phyloP scores from a whole-genome alignment of 805 yeast genomes.

The Ogataea nakhonphanomensis region DNA sequence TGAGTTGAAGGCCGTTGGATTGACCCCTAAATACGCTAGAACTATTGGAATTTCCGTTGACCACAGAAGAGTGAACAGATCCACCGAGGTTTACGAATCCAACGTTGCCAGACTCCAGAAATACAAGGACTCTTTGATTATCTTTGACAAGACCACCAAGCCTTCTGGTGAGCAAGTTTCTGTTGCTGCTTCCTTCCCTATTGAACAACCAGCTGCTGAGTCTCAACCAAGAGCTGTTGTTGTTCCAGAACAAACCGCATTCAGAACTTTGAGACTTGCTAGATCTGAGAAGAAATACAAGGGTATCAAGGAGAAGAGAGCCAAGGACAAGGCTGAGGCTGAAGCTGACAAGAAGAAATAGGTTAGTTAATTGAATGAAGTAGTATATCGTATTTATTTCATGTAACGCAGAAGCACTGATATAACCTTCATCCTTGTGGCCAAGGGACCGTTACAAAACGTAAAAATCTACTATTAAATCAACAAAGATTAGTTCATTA shows the following conservation, averaged over 20 bases:
- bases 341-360: conserved; percentile 99
- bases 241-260: conserved; percentile 69
- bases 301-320: conserved; percentile 98
- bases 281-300: conserved; percentile 89
- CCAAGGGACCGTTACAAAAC: no score
- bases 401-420: neutral
- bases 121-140: conserved; percentile 92
- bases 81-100: conserved; percentile 88
- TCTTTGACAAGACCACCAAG: conserved; percentile 88
- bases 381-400: conserved; percentile 1
- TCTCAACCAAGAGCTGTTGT: conserved; percentile 87
- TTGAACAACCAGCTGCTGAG: conserved; percentile 72
- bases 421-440: neutral
- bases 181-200: conserved; percentile 83
- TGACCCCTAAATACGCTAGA: conserved; percentile 92
- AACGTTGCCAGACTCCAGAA: conserved; percentile 96
- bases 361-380: conserved; percentile 26
- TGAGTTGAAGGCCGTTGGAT: conserved; percentile 97
- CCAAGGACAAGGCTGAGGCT: conserved; percentile 96
- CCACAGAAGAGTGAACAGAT: conserved; percentile 99
- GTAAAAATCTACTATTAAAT: neutral
- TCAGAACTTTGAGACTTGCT: conserved; percentile 92
- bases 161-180: conserved; percentile 76
- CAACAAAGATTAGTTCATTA: conserved; percentile 1
- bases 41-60: conserved; percentile 98